A percentile compares a stretch with the other conserved stretches of the same genome.
These are phyloP conservation scores for Rhynchospora pubera DNA, from an alignment of 176 grass and related monocot species.

Conservation along the genomic window DNA sequence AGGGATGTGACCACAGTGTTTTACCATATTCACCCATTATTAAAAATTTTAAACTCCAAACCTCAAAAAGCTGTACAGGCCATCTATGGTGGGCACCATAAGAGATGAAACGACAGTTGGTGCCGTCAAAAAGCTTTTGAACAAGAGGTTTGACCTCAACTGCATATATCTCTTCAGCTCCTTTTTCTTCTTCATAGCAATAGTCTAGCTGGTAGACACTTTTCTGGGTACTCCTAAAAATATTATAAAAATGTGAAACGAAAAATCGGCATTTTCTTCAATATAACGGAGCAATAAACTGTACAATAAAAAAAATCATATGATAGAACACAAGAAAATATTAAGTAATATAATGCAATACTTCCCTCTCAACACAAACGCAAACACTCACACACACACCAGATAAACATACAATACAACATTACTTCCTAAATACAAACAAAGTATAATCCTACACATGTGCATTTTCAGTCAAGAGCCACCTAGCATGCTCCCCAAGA, in stretches of 20 bases:
- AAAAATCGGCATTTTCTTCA: background rate
- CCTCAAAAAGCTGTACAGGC: conserved; percentile 10
- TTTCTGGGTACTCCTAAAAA: background rate
- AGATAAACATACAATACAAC: background rate
- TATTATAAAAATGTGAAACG: background rate
- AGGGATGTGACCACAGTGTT: background rate
- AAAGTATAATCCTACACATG: background rate
- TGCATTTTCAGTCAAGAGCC: background rate
- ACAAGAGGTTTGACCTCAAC: conserved; percentile 16
- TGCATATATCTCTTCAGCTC: conserved; percentile 17
- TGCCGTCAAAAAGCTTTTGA: background rate
- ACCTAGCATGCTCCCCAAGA: background rate
- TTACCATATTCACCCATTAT: background rate
- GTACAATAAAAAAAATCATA: background rate
- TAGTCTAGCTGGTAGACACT: conserved; percentile 7
- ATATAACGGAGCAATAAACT: background rate
- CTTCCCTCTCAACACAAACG: background rate
- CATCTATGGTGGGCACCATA: conserved; percentile 9
- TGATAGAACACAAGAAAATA: background rate
- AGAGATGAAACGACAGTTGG: conserved; percentile 18
- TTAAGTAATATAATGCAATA: background rate
- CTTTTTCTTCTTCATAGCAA: conserved; percentile 23
- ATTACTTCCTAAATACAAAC: background rate
- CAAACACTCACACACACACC: background rate
- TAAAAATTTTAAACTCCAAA: background rate